Base-by-base conservation (phyloP, 2,329 filamentous ascomycete genomes). In the Exophiala lecanii-corni region DNA sequence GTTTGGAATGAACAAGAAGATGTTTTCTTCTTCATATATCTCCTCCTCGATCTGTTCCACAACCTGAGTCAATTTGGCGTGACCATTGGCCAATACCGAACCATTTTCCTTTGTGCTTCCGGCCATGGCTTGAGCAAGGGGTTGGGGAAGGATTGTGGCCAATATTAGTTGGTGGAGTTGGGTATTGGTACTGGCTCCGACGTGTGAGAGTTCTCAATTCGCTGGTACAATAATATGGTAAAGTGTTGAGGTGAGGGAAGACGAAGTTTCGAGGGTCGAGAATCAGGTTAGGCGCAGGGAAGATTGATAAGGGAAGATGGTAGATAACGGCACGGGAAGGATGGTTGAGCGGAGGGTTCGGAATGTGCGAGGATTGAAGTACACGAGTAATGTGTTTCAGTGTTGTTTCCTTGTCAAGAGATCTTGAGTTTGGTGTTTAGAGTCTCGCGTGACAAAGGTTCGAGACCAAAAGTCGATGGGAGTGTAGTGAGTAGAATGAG, bases 1-100 rank as follows among this genome's bases (percentile, higher is more conserved):
- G 59, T 91, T 91, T 20, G 86, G 86, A 66, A 78, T 82, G 66
- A 91, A 89, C 21, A 89, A 65, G 54, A 89, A 91, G 53, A 91
- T 84, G 63, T 91, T 91, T 66, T 89, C 85, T 31, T 66, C 61
- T 7, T 67, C 60, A 36, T 64, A 68, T 18, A 59, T 57, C 16
- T 54, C 43, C 21, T 46, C 53, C n/a, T 65, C 68, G 18, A 58
- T 53, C 37, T 55, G 45, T 31, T 47, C 49, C 10, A 59, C 51
- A 15, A 55, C 49, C 12, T 54, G 55, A 23, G 56, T 58, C 50
- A 59, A 59, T 39, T 59, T 61, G 40, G 58, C 59, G 28, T 63
- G 56, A 10, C 62, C 57, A 36, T 60, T 62, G 28, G 54, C 44
- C 31, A 41, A 31, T 13, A 28, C 33, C 9, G 43, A 31, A 28